Evolutionary conservation across 495 filamentous ascomycete species (phyloP).

Genomic region (Aspergillus wentii): DNA sequence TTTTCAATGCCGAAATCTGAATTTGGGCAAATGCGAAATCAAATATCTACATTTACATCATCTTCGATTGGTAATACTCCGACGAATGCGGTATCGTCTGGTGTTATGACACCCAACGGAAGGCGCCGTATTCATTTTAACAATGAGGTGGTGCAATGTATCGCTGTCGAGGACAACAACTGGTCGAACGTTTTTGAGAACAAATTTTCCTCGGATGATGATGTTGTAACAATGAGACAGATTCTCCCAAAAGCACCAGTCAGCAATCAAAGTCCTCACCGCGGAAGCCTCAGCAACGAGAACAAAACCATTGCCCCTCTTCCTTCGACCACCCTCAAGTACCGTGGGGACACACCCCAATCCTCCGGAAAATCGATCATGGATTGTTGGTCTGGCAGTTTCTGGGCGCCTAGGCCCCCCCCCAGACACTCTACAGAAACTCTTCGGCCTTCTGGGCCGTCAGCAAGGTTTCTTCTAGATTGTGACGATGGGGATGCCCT

Average conservation of each 20-base stretch:
- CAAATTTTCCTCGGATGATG: conserved; percentile 69
- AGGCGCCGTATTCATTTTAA: conserved; percentile 93
- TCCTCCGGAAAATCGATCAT: conserved; percentile 29
- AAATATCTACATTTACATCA: conserved; percentile 24
- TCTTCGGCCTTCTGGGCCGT: conserved; percentile 62
- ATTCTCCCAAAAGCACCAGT: conserved; percentile 40
- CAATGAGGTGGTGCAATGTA: conserved; percentile 91
- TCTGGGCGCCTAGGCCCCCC: conserved; percentile 40
- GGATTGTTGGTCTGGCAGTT: conserved; percentile 37
- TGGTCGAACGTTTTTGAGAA: conserved; percentile 43
- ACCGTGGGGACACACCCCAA: conserved; percentile 74
- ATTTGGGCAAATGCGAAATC: conserved; percentile 47
- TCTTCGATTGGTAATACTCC: conserved; percentile 22
- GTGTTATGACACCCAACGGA: conserved; percentile 62
- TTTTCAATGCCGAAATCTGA: conserved; percentile 62
- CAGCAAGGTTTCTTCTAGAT: conserved; percentile 67
- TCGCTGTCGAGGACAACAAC: conserved; percentile 79
- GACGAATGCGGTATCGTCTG: conserved; percentile 36
- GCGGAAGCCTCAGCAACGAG: conserved; percentile 54
- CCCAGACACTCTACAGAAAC: conserved; percentile 77
- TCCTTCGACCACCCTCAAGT: conserved; percentile 89
- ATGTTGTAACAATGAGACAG: conserved; percentile 80
- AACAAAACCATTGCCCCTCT: conserved; percentile 92
- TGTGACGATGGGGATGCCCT: conserved; percentile 60
- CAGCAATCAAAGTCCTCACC: conserved; percentile 43